phyloP scores from a whole-genome alignment of 495 filamentous ascomycete species.

The Chlorociboria aeruginascens region DNA sequence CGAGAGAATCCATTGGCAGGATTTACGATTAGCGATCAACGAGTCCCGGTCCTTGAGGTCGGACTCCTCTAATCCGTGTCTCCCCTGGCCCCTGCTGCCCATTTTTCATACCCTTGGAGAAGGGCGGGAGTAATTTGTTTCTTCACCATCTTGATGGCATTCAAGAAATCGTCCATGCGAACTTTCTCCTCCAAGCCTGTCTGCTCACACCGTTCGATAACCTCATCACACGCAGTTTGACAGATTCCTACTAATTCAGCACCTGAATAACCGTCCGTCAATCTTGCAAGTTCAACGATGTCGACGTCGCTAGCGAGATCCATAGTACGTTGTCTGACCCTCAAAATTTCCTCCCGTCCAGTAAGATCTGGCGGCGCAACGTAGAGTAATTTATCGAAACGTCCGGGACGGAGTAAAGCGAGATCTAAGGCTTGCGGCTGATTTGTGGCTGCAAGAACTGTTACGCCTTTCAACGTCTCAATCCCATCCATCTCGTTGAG shows the following conservation, averaged over 20 bases:
- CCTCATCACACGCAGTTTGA: conserved; percentile 48
- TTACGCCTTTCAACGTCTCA: conserved; percentile 68
- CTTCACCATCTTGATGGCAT: conserved; percentile 48
- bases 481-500: conserved; percentile 97
- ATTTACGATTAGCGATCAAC: background rate
- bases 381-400: conserved; percentile 83
- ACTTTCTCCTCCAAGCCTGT: conserved; percentile 36
- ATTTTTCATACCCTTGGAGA: conserved; percentile 53
- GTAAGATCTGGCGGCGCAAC: conserved; percentile 71
- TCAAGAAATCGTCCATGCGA: conserved; percentile 48
- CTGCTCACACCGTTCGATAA: conserved; percentile 41
- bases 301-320: conserved; percentile 55
- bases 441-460: conserved; percentile 92
- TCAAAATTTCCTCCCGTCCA: conserved; percentile 67
- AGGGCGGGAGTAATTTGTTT: conserved; percentile 58
- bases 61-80: conserved; percentile 1
- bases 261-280: conserved; percentile 73
- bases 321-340: conserved; percentile 49
- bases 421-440: conserved; percentile 78
- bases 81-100: conserved; percentile 32
- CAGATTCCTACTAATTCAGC: conserved; percentile 83
- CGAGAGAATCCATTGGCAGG: background rate
- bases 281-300: conserved; percentile 48
- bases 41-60: background rate
- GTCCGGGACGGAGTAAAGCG: conserved; percentile 76